phyloP scores from a whole-genome alignment of 2,329 filamentous ascomycete genomes.

The Fusarium papillatum region DNA sequence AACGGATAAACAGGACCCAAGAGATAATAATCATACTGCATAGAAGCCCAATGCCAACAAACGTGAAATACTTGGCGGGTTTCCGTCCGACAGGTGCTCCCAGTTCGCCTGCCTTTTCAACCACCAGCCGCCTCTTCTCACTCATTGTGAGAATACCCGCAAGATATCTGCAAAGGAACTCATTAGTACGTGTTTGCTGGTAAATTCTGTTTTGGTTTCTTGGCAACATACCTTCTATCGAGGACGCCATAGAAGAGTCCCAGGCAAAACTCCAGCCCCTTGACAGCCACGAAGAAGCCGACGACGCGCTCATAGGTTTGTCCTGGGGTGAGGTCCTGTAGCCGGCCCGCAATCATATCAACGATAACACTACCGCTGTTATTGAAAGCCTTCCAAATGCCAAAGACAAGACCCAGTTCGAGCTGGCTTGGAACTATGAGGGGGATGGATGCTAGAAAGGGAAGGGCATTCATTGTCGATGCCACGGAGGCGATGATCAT shows the following conservation, averaged over 20 bases:
- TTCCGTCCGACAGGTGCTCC: background rate
- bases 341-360: constrained; percentile 44
- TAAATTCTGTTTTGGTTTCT: too few species aligned
- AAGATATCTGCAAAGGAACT: background rate
- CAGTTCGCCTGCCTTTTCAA: background rate
- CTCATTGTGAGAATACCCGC: background rate
- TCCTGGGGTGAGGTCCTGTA: constrained; percentile 44
- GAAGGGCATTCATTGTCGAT: constrained; percentile 43
- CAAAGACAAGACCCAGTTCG: constrained; percentile 42
- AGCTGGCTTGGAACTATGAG: constrained; percentile 22
- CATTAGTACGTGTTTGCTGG: too few species aligned
- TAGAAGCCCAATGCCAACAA: background rate
- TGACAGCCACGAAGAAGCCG: constrained; percentile 42
- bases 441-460: constrained; percentile 42
- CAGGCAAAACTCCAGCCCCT: constrained; percentile 44
- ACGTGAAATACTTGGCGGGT: background rate
- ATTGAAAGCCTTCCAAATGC: constrained; percentile 47
- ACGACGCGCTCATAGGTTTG: constrained; percentile 42
- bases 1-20: background rate
- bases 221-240: constrained; percentile 6
- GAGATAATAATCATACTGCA: background rate
- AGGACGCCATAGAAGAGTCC: constrained; percentile 41
- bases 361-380: constrained; percentile 44
- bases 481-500: constrained; percentile 45
- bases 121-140: background rate